Conservation (phyloP, 139 green algal species). For the Auxenochlorella pyrenoidosa region DNA sequence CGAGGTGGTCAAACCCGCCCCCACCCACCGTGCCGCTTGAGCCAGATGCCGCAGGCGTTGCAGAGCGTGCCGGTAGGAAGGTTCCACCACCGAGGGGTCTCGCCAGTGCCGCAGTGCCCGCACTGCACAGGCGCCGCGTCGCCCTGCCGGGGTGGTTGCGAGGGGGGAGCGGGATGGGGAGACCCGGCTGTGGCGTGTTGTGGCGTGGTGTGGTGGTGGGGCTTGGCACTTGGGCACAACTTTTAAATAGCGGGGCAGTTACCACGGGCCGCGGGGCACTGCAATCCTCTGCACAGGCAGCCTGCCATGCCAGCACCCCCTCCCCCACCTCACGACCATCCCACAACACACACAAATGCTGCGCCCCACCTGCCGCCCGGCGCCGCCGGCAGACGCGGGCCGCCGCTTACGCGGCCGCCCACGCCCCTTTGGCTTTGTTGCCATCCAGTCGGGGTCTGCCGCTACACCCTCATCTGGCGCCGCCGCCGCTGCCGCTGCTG, state of each 20-base stretch:
- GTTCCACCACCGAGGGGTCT: conserved; percentile 52
- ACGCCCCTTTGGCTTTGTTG: neutral
- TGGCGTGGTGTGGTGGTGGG: too few species aligned
- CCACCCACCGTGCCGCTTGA: conserved; percentile 44
- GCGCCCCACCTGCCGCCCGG: neutral
- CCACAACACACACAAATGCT: too few species aligned
- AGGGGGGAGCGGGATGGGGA: neutral
- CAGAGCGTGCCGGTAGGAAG: conserved; percentile 45
- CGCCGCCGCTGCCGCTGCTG: neutral
- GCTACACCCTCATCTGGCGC: neutral
- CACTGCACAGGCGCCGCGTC: conserved; percentile 12
- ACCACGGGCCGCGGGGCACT: too few species aligned
- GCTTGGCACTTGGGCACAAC: too few species aligned
- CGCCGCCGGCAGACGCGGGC: neutral
- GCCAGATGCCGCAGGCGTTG: conserved; percentile 55
- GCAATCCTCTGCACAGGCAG: too few species aligned
- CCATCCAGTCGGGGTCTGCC: conserved; percentile 23
- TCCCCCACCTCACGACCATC: too few species aligned
- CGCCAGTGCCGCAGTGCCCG: conserved; percentile 39
- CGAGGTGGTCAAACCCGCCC: too few species aligned
- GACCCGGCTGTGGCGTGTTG: too few species aligned
- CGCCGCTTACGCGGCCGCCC: conserved; percentile 30
- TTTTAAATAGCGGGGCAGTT: too few species aligned
- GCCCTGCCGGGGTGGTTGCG: neutral
- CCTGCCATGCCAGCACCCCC: neutral